Evolutionary conservation across 2,329 filamentous ascomycete species (phyloP).

Genomic region (Coniella lustricola): DNA sequence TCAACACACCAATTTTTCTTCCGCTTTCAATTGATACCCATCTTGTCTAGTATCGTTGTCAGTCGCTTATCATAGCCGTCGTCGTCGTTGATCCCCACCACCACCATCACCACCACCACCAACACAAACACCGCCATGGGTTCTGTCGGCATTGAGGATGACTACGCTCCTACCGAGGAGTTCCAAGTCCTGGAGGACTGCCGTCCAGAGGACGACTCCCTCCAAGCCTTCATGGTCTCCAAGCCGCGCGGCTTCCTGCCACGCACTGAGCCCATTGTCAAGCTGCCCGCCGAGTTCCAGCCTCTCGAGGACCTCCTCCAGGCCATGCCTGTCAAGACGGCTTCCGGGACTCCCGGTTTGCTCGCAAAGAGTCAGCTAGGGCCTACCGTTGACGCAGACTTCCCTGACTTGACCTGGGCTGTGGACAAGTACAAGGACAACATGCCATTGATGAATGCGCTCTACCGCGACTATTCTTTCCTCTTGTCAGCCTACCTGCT

Average conservation of each 20-base stretch:
- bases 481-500: conserved; percentile 82
- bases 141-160: conserved; percentile 25
- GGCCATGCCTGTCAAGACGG: conserved; percentile 72
- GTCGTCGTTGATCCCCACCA: not conserved
- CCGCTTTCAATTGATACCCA: conserved; percentile 8
- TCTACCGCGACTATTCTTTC: conserved; percentile 91
- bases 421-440: conserved; percentile 69
- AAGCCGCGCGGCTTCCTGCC: conserved; percentile 69
- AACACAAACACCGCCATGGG: conserved; percentile 30
- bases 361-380: conserved; percentile 70
- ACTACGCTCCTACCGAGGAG: conserved; percentile 21
- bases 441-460: conserved; percentile 71
- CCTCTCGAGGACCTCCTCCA: conserved; percentile 64
- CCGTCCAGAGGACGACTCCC: conserved; percentile 51
- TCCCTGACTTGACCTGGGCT: conserved; percentile 68
- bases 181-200: conserved; percentile 61
- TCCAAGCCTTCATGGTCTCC: conserved; percentile 74
- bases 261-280: conserved; percentile 52
- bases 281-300: conserved; percentile 67
- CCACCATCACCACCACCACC: not conserved
- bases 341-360: conserved; percentile 67
- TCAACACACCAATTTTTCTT: not conserved
- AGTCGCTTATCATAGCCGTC: too few relatives aligned
- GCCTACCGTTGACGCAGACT: conserved; percentile 61
- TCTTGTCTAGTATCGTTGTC: not conserved